These are phyloP conservation scores for Aspergillus intermedius DNA, from an alignment of 2,329 filamentous ascomycete genomes.

Conservation along the genomic window DNA sequence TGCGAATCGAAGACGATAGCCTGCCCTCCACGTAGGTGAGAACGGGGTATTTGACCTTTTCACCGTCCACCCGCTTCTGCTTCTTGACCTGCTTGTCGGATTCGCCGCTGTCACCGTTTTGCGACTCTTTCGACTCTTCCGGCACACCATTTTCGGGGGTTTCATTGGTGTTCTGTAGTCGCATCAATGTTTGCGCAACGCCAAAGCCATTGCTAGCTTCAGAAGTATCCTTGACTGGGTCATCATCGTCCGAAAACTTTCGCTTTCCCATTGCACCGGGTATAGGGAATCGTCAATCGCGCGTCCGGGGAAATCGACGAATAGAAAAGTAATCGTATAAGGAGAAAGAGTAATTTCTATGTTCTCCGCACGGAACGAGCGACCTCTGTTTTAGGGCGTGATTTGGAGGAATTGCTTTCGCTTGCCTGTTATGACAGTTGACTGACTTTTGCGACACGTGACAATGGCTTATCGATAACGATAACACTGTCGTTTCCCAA, in stretches of 20 bases:
- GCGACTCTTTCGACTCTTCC: conserved; percentile 3
- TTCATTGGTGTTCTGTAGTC: conserved; percentile 18
- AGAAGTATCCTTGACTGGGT: conserved; percentile 12
- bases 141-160: conserved; percentile 4
- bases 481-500: too few species aligned
- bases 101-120: conserved; percentile 10
- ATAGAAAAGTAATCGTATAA: not conserved
- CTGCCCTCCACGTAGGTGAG: conserved; percentile 50
- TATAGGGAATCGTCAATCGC: not conserved
- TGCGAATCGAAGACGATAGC: conserved; percentile 50
- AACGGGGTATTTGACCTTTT: conserved; percentile 46
- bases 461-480: not conserved
- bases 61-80: conserved; percentile 32
- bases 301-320: not conserved
- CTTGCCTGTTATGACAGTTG: too few species aligned
- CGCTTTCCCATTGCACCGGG: conserved; percentile 24
- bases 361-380: too few species aligned
- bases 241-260: conserved; percentile 24
- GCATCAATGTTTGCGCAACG: conserved; percentile 26
- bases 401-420: too few species aligned
- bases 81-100: conserved; percentile 15
- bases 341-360: not conserved
- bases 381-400: not conserved
- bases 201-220: conserved; percentile 19
- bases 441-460: not conserved